phyloP scores from a whole-genome alignment of 176 grass and related monocot genomes.

The Eleusine coracana region DNA sequence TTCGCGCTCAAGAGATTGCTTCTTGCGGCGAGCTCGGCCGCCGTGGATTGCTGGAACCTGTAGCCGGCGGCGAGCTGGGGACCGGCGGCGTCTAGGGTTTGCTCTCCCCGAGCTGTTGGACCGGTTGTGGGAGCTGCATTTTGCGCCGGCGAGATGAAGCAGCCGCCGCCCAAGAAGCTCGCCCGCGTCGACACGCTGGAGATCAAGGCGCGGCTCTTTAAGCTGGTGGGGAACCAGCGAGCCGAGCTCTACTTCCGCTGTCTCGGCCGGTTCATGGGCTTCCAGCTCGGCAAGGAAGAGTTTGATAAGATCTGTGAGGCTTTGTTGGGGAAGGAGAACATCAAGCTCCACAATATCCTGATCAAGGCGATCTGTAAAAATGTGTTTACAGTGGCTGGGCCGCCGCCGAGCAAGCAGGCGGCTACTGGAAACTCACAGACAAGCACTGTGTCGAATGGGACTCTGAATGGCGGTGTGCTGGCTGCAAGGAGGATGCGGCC shows the following conservation, averaged over 20 bases:
- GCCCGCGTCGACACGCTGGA: constrained; percentile 59
- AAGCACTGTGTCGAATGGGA: constrained; percentile 47
- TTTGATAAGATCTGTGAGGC: constrained; percentile 62
- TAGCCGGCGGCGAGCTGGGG: not conserved
- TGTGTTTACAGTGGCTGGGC: constrained; percentile 27
- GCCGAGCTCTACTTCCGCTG: constrained; percentile 53
- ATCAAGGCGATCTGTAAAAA: constrained; percentile 64
- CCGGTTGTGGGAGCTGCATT: constrained; percentile 42
- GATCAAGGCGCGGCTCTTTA: constrained; percentile 57
- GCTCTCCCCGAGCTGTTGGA: not conserved
- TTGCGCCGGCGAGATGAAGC: constrained; percentile 39
- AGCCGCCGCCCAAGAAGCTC: constrained; percentile 46
- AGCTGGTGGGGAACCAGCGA: constrained; percentile 57
- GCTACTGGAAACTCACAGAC: constrained; percentile 64
- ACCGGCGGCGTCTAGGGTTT: constrained; percentile 41
- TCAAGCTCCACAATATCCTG: constrained; percentile 64
- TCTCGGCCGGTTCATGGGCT: constrained; percentile 53
- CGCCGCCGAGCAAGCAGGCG: constrained; percentile 51
- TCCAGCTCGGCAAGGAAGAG: constrained; percentile 57
- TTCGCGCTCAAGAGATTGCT: constrained; percentile 22
- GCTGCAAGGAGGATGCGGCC: constrained; percentile 22
- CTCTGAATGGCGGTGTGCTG: constrained; percentile 32
- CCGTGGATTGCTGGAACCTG: constrained; percentile 10
- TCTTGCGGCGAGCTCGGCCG: not conserved
- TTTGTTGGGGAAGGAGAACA: constrained; percentile 66